phyloP scores from a whole-genome alignment of 495 filamentous ascomycete genomes.

The Entonaema liquescens region DNA sequence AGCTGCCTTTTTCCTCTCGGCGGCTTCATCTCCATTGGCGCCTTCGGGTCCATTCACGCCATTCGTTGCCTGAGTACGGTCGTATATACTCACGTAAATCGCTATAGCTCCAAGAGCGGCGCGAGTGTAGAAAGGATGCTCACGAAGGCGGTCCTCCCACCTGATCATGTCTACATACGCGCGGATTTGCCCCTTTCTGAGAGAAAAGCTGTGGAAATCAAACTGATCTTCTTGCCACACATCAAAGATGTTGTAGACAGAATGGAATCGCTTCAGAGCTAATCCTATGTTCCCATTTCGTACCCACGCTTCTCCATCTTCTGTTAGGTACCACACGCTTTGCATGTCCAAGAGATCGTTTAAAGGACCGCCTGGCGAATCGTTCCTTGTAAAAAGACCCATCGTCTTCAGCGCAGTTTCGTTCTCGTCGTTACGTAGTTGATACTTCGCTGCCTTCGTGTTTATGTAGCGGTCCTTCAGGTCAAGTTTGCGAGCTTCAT shows the following conservation, averaged over 20 bases:
- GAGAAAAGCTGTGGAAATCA: conserved; percentile 97
- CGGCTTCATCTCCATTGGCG: conserved; percentile 65
- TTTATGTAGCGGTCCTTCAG: conserved; percentile 96
- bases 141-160: conserved; percentile 90
- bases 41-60: conserved; percentile 59
- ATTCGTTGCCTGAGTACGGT: conserved; percentile 71
- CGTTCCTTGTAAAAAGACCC: conserved; percentile 90
- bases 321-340: conserved; percentile 95
- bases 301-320: conserved; percentile 90
- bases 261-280: conserved; percentile 89
- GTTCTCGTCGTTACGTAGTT: conserved; percentile 89
- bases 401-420: conserved; percentile 85
- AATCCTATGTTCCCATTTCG: conserved; percentile 84
- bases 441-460: conserved; percentile 97
- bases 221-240: conserved; percentile 98
- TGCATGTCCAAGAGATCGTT: conserved; percentile 98
- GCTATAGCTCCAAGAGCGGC: conserved; percentile 85
- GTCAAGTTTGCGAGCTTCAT: conserved; percentile 84
- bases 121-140: conserved; percentile 91
- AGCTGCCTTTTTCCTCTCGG: conserved; percentile 87
- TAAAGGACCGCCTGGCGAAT: conserved; percentile 85
- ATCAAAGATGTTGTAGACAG: conserved; percentile 91
- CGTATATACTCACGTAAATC: conserved; percentile 80
- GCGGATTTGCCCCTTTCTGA: conserved; percentile 92
- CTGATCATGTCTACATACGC: conserved; percentile 96